Conservation (phyloP, 2,329 filamentous ascomycete genomes). For the Juglanconis juglandina region DNA sequence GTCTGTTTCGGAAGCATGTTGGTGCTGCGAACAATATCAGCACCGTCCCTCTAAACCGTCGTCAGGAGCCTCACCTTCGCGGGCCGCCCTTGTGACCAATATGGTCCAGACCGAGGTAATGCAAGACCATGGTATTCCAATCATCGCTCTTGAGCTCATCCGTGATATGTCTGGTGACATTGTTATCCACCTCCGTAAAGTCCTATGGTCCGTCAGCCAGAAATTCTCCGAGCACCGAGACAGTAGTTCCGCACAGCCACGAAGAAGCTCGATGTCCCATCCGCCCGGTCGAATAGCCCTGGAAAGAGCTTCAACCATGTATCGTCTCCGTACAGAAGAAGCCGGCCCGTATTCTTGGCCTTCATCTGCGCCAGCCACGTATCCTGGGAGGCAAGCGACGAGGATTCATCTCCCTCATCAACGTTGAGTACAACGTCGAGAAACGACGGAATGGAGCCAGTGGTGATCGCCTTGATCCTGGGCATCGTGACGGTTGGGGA, state of each 20-base stretch:
- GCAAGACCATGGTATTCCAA: constrained; percentile 91
- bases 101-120: constrained; percentile 93
- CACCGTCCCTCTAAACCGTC: background rate
- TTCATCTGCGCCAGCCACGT: constrained; percentile 95
- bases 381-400: constrained; percentile 82
- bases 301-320: constrained; percentile 98
- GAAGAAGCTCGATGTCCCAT: constrained; percentile 97
- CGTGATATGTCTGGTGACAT: constrained; percentile 87
- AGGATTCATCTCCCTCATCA: constrained; percentile 87
- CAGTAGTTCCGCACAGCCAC: constrained; percentile 68
- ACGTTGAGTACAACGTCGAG: constrained; percentile 96
- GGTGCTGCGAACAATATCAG: constrained; percentile 52
- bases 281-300: constrained; percentile 76
- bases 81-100: constrained; percentile 97
- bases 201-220: constrained; percentile 55
- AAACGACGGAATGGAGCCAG: constrained; percentile 96
- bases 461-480: constrained; percentile 93
- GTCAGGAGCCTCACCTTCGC: constrained; percentile 54
- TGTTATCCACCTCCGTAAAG: constrained; percentile 95
- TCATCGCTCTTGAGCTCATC: constrained; percentile 72
- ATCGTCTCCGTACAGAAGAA: constrained; percentile 96
- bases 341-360: constrained; percentile 64
- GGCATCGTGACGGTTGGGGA: constrained; percentile 98
- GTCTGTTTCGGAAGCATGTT: constrained; percentile 90
- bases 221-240: constrained; percentile 15